Base-by-base conservation (phyloP, 192 early-diverging fungal genomes). In the Allomyces arbusculus region DNA sequence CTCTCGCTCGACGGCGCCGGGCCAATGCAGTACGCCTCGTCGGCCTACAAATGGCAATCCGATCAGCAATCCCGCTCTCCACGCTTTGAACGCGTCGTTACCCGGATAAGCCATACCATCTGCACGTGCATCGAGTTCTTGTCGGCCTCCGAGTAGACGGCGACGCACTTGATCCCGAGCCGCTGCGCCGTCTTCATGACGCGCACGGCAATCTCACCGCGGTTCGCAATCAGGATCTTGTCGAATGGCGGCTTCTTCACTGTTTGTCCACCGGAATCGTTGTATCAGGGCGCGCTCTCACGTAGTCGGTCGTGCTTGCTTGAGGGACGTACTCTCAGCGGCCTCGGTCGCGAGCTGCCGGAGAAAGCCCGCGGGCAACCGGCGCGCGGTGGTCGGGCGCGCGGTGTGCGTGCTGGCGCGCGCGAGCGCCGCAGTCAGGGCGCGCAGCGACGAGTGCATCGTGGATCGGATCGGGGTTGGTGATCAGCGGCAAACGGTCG, bases 221-320 rank as follows among this genome's bases (percentile, higher is more conserved):
- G 82, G 74, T 97, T 97, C 61, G 92, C 94, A 67, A 97, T 89
- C 62, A 97, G 81, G 63, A 97, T 93, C 77, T 97, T 97, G 78
- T 93, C 86, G 73, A 97, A 94, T 62, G 90, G 73, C 28, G 89
- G 89, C 67, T 89, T 87, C 33, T 40, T 40, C 33, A 40, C 33
- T 40, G 33, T 40, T 40, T 8, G 33, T 40, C 7, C 33, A 40
- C 3, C 33, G 4, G 33, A 40, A 7, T 40, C 33, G 33, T 40
- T 40, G 33, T 7, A 7, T 40, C 33, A 40, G 33, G 26, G 7
- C 33, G 7, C 33, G 7, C 33, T 40, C n/a, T n/a, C n/a, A n/a
- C n/a, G n/a, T n/a, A n/a, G n/a, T n/a, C n/a, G n/a, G 7, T 40
- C 7, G 33, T 8, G 4, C 7, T 3, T 40, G 33, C 33, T 3